Base-by-base conservation (phyloP, 169 alveolate species). In the Eimeria sp. region DNA sequence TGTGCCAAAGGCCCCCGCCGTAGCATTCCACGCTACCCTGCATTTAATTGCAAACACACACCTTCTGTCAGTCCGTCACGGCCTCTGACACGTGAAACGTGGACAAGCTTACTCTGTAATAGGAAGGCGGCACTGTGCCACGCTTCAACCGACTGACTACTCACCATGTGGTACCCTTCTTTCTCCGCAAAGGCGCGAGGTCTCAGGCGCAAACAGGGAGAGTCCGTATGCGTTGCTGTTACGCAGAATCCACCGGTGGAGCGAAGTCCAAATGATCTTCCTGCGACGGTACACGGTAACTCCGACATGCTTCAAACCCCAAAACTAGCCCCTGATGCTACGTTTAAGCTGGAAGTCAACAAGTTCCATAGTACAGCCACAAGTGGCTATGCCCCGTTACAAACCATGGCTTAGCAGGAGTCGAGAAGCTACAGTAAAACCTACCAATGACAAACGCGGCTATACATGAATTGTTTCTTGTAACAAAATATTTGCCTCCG, bases 1-100 rank as follows among this genome's bases (percentile, higher is more conserved):
- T 99, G 96, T 99, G 99, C 99, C 99, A 99, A 33, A 99, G 98
- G 68, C 99, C 99, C 58, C 99, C 99, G 18, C 99, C 99, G 97
- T 99, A 99, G 40, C 98, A 96, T 85, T 98, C 98, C 23, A 99
- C 99, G 89, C 99, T 98, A 43, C 98, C 96, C 97, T 99, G 98
- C 88, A 49, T 23, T 37, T 40, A 43, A 58, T 25, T 56, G 62
- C 76, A 64, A 78, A 25, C 4, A 49, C 62, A 54, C 80, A 49
- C 11, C 49, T 33, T 6, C 13, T 37, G n/a, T 30, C 54, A 16
- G 54, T 25, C 80, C 10, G 60, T 58, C 52, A 56, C 46, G 46
- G 20, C 23, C 40, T 85, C 58, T n/a, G 23, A 30, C 80, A 23
- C 33, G 58, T 25, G 90, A 49, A 20, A 54, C 10, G 43, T 11